Base-by-base conservation (phyloP, 2,329 filamentous ascomycete species). In the Hypoxylon sp. region DNA sequence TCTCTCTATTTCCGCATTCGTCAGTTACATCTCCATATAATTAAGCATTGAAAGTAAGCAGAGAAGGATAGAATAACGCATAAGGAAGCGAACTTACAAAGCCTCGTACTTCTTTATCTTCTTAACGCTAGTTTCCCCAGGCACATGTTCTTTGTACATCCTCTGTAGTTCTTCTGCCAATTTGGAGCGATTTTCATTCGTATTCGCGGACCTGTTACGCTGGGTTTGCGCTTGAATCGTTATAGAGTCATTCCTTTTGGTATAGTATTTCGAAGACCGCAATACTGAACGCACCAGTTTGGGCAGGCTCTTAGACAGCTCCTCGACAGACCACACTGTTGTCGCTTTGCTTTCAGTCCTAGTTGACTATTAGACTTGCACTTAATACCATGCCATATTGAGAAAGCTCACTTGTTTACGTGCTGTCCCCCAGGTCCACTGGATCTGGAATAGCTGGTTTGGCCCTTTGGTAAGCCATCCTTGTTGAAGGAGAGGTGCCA, bases 401-500 rank as follows among this genome's bases (percentile, higher is more conserved):
- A 9, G 27, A 30, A 1, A 27, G 75, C 82, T 56, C 72, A 88
- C 87, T 88, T 89, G 73, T 89, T 89, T 30, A 88, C 86, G 71
- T 89, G 85, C 70, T 89, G 87, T 1, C 87, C 87, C 11, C 87
- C 87, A 2, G 87, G 86, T 0, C 87, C 87, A 69, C 85, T 88
- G 2, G 87, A 88, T n/a, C 87, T 81, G 2, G 87, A 82, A 73
- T 82, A 88, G 9, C 78, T 82, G 4, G 84, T 88, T 46, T 76
- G 82, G 7, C 85, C 87, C 57, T 77, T 80, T 12, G 87, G 87
- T 1, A 89, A 72, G 21, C 73, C 78, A 39, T 74, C 76, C 30
- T 78, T 67, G 7, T 78, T 76, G 64, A 87, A 85, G 0, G 79
- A 77, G 48, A 79, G 71, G 50, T 80, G 80, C 87, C 87, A 88